phyloP scores from a whole-genome alignment of 768 basidiomycete genomes.

The Agaricus subrufescens region DNA sequence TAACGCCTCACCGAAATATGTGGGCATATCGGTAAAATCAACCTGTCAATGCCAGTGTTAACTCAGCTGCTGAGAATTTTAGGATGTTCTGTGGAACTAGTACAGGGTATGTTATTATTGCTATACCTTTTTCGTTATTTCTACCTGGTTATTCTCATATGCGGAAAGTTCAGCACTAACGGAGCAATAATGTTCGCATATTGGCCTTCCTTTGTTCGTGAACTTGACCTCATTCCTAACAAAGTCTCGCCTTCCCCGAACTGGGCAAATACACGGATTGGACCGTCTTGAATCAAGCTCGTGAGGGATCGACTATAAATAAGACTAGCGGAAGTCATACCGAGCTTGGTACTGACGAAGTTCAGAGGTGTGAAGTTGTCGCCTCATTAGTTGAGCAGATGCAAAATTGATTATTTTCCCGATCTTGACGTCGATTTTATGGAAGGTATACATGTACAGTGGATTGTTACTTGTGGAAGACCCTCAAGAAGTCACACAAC shows the following conservation, averaged over 20 bases:
- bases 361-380: slow-evolving; percentile 32
- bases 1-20: slow-evolving; percentile 22
- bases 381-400: slow-evolving; percentile 25
- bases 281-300: slow-evolving; percentile 41
- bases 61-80: slow-evolving; percentile 50
- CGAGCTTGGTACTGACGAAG: slow-evolving; percentile 32
- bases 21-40: slow-evolving; percentile 63
- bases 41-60: slow-evolving; percentile 37
- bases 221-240: slow-evolving; percentile 49
- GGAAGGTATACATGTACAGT: too few species aligned
- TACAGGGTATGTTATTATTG: slow-evolving; percentile 39
- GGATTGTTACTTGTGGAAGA: too few species aligned
- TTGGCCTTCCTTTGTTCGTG: slow-evolving; percentile 62
- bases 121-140: too few species aligned
- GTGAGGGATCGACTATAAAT: slow-evolving; percentile 19
- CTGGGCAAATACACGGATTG: slow-evolving; percentile 37
- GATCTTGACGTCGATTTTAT: neutral
- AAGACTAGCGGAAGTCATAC: slow-evolving; percentile 34
- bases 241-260: slow-evolving; percentile 46
- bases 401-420: slow-evolving; percentile 25
- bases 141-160: neutral
- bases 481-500: too few species aligned
- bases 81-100: slow-evolving; percentile 63
- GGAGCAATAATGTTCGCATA: slow-evolving; percentile 55
- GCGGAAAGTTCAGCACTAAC: slow-evolving; percentile 32